A percentile compares a stretch with the other conserved stretches of the same genome.
phyloP scores from a whole-genome alignment of 2,329 filamentous ascomycete species.

The Aurifilum marmelostoma region DNA sequence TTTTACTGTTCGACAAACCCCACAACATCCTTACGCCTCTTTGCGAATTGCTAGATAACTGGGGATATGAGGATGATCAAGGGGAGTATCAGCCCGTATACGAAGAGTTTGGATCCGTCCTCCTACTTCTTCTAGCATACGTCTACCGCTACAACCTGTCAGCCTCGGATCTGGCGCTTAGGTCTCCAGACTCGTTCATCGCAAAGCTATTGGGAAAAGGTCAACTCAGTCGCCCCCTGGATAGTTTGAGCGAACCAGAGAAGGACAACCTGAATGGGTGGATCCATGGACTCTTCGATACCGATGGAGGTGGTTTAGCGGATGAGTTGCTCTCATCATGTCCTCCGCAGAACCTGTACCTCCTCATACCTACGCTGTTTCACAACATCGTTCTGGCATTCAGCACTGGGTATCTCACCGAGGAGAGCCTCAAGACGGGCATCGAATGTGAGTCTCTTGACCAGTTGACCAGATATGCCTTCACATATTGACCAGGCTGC shows the following conservation, averaged over 20 bases:
- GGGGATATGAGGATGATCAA: conserved; percentile 82
- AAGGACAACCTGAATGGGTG: conserved; percentile 70
- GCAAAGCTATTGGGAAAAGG: conserved; percentile 66
- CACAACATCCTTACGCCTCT: conserved; percentile 72
- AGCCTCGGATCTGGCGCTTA: conserved; percentile 64
- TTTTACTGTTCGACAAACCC: conserved; percentile 75
- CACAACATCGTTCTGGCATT: conserved; percentile 74
- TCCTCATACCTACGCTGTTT: conserved; percentile 76
- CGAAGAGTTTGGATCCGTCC: conserved; percentile 79
- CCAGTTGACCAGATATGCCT: background rate
- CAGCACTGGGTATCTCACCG: conserved; percentile 64
- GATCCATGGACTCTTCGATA: conserved; percentile 78
- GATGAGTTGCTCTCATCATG: conserved; percentile 84
- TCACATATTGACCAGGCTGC: conserved; percentile 32
- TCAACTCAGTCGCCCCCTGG: conserved; percentile 58
- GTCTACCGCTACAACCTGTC: conserved; percentile 74
- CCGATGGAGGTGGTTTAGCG: conserved; percentile 71
- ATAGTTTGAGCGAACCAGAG: conserved; percentile 67
- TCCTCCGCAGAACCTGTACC: conserved; percentile 80
- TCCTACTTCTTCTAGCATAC: conserved; percentile 74
- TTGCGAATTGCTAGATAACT: conserved; percentile 75
- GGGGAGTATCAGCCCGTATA: conserved; percentile 84
- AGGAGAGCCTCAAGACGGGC: conserved; percentile 73
- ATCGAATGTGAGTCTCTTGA: conserved; percentile 66
- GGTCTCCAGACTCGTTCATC: conserved; percentile 66